These are phyloP conservation scores for Lodderomyces orthopsilosis DNA, from an alignment of 1,139 yeast genomes.

Conservation along the genomic window DNA sequence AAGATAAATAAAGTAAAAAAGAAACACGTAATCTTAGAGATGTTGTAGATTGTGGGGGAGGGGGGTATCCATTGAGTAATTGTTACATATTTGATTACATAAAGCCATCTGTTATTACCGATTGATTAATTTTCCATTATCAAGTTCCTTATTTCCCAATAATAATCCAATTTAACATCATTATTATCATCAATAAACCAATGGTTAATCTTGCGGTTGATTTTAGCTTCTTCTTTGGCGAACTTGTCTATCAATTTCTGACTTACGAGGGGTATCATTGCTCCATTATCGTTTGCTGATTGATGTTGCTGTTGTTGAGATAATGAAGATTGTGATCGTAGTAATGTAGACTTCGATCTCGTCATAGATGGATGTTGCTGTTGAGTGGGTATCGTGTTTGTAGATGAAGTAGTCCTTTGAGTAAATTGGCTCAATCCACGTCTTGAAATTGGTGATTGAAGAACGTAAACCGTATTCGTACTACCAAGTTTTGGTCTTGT, in stretches of 20 bases:
- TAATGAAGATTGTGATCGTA: neutral
- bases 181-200: constrained; percentile 45
- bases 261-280: constrained; percentile 19
- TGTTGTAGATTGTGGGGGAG: no score
- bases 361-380: constrained; percentile 11
- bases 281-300: no score
- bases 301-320: constrained; percentile 9
- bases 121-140: constrained; percentile 41
- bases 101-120: no score
- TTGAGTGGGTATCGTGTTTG: constrained; percentile 5
- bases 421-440: constrained; percentile 31
- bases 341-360: neutral
- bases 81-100: neutral
- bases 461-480: neutral
- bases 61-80: neutral
- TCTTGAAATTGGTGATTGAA: constrained; percentile 14
- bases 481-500: constrained; percentile 12
- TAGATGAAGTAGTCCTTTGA: constrained; percentile 32
- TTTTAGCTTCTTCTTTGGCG: constrained; percentile 50
- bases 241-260: constrained; percentile 41
- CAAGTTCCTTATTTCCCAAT: constrained; percentile 56
- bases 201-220: constrained; percentile 45
- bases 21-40: neutral
- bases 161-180: constrained; percentile 35
- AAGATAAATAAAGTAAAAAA: neutral